These are phyloP conservation scores for Monosporascus sp. DNA, from an alignment of 2,329 filamentous ascomycete genomes.

Conservation along the genomic window DNA sequence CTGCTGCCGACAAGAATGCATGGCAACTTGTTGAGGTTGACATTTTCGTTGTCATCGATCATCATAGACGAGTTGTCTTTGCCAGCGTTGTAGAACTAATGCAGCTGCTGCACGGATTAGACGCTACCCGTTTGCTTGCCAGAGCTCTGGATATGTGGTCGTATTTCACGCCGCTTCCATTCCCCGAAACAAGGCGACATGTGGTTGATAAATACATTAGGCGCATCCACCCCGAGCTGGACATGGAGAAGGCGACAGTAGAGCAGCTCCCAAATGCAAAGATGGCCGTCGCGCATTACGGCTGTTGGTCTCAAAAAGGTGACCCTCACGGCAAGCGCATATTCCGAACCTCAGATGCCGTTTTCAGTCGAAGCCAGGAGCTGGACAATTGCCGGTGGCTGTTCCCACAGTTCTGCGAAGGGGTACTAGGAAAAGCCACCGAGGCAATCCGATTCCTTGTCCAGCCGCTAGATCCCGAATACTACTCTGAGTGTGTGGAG, in stretches of 20 bases:
- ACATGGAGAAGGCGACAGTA: slow-evolving; percentile 9
- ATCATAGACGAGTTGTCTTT: slow-evolving; percentile 10
- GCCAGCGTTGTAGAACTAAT: slow-evolving; percentile 10
- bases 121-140: slow-evolving; percentile 1
- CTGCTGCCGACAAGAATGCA: neutral
- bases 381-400: neutral
- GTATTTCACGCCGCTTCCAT: slow-evolving; percentile 10
- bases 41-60: slow-evolving; percentile 6
- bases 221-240: slow-evolving; percentile 12
- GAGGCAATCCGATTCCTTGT: slow-evolving; percentile 5
- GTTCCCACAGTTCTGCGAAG: slow-evolving; percentile 2
- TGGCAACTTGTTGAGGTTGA: slow-evolving; percentile 7
- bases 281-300: slow-evolving; percentile 14
- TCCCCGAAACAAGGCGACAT: slow-evolving; percentile 9
- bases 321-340: slow-evolving; percentile 4
- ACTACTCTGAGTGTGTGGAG: slow-evolving; percentile 1
- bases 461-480: slow-evolving; percentile 2
- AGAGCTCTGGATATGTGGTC: slow-evolving; percentile 10
- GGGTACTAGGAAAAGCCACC: slow-evolving; percentile 5
- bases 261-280: slow-evolving; percentile 9
- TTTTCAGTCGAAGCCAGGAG: neutral
- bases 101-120: slow-evolving; percentile 5
- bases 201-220: slow-evolving; percentile 10
- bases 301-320: slow-evolving; percentile 8
- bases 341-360: slow-evolving; percentile 1